phyloP scores from a whole-genome alignment of 768 basidiomycete species.

The Mycena polygramma region DNA sequence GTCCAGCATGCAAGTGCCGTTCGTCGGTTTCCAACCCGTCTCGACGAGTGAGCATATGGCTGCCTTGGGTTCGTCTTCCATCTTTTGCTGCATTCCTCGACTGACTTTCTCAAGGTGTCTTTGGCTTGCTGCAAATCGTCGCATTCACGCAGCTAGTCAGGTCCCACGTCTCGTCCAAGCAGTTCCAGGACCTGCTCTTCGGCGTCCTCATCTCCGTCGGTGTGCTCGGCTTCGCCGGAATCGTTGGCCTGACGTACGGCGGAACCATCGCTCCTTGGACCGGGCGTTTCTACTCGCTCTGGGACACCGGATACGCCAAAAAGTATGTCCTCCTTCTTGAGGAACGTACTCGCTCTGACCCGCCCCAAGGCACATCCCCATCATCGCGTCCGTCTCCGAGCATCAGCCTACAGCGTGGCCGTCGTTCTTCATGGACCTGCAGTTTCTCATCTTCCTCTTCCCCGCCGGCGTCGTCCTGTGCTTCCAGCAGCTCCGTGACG shows the following conservation, averaged over 20 bases:
- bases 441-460: conserved; percentile 98
- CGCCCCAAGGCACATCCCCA: conserved; percentile 84
- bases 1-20: conserved; percentile 99
- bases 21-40: conserved; percentile 99
- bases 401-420: conserved; percentile 99
- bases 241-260: conserved; percentile 88
- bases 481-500: conserved; percentile 95
- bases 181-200: conserved; percentile 88
- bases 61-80: conserved; percentile 76
- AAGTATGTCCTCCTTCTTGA: conserved; percentile 66
- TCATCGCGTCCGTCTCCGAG: conserved; percentile 98
- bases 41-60: conserved; percentile 99
- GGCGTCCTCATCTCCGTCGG: conserved; percentile 78
- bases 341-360: conserved; percentile 28
- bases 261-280: conserved; percentile 99
- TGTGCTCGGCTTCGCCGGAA: conserved; percentile 76
- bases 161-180: conserved; percentile 89
- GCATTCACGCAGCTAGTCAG: conserved; percentile 93
- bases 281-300: conserved; percentile 98
- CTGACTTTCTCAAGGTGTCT: conserved; percentile 73
- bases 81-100: neutral
- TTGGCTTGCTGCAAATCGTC: conserved; percentile 95
- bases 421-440: conserved; percentile 99
- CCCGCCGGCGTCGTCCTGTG: conserved; percentile 95
- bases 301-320: conserved; percentile 99